These are phyloP conservation scores for Metarhizium rileyi DNA, from an alignment of 2,329 filamentous ascomycete genomes.

Conservation along the genomic window DNA sequence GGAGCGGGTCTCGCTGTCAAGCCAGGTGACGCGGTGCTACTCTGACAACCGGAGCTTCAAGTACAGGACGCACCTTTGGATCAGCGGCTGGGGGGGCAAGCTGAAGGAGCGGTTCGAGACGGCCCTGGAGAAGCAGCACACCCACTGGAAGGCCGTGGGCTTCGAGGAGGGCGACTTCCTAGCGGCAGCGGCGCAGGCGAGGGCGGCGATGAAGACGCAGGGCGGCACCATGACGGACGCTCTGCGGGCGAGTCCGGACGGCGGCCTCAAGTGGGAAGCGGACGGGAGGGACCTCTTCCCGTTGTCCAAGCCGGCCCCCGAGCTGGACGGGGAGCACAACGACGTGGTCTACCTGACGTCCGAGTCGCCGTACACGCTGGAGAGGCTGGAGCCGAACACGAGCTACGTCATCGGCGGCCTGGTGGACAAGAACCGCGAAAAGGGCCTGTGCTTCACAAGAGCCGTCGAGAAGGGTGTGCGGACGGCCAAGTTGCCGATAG, in stretches of 20 bases:
- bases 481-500: conserved; percentile 87
- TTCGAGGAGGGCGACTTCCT: conserved; percentile 70
- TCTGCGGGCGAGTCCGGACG: conserved; percentile 33
- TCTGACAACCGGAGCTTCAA: conserved; percentile 68
- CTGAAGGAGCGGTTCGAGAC: conserved; percentile 74
- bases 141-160: conserved; percentile 67
- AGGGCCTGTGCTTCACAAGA: conserved; percentile 81
- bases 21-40: conserved; percentile 81
- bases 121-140: conserved; percentile 59
- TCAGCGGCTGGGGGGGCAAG: conserved; percentile 69
- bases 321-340: conserved; percentile 21
- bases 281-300: conserved; percentile 25
- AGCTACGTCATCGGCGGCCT: conserved; percentile 91
- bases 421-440: conserved; percentile 93
- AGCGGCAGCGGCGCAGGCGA: conserved; percentile 54
- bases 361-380: conserved; percentile 79
- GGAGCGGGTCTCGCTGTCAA: conserved; percentile 72
- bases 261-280: conserved; percentile 19
- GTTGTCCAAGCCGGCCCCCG: conserved; percentile 22
- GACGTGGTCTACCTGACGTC: conserved; percentile 79
- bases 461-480: conserved; percentile 67
- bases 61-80: conserved; percentile 60
- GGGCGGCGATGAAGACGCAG: conserved; percentile 51
- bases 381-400: conserved; percentile 74
- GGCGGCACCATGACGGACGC: conserved; percentile 51